Evolutionary conservation across 164 flowering plant species (phyloP).

Genomic region (Berberis thunbergii): DNA sequence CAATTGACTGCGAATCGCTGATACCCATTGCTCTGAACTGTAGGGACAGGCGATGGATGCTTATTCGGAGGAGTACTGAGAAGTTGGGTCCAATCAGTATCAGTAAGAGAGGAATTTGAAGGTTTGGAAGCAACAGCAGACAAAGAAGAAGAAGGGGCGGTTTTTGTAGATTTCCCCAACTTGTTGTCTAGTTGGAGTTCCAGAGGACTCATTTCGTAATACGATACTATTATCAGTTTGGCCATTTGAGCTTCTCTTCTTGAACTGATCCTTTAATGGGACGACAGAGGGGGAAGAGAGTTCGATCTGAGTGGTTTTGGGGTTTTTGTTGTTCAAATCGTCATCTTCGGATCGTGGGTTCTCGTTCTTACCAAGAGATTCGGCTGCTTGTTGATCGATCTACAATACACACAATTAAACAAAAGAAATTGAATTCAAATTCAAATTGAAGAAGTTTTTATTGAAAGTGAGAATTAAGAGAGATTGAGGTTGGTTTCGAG

Average conservation of each 20-base stretch:
- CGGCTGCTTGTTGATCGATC: conserved; percentile 98
- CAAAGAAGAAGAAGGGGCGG: conserved; percentile 10
- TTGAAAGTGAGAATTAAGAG: background rate
- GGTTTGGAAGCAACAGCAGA: background rate
- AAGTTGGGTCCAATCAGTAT: conserved; percentile 82
- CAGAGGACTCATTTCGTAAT: conserved; percentile 6
- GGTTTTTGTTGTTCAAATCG: conserved; percentile 14
- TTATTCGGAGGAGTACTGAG: conserved; percentile 33
- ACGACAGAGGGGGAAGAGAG: conserved; percentile 11
- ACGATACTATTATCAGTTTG: conserved; percentile 16
- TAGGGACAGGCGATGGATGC: conserved; percentile 7
- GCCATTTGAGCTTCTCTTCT: conserved; percentile 35
- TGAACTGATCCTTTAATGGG: conserved; percentile 81
- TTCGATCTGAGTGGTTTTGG: conserved; percentile 17
- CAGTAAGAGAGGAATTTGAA: conserved; percentile 23
- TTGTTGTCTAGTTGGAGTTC: background rate
- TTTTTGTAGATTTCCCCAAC: conserved; percentile 4
- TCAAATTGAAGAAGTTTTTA: background rate
- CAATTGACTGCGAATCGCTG: conserved; percentile 25
- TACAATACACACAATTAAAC: conserved; percentile 13
- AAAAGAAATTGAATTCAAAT: background rate
- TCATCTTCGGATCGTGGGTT: conserved; percentile 32
- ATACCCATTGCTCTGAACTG: conserved; percentile 29
- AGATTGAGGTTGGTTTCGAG: background rate
- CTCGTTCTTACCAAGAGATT: conserved; percentile 65